A percentile compares a stretch with the other conserved stretches of the same genome.
These are phyloP conservation scores for Cryptosporidium sp. DNA, from an alignment of 169 alveolate species.

Conservation along the genomic window DNA sequence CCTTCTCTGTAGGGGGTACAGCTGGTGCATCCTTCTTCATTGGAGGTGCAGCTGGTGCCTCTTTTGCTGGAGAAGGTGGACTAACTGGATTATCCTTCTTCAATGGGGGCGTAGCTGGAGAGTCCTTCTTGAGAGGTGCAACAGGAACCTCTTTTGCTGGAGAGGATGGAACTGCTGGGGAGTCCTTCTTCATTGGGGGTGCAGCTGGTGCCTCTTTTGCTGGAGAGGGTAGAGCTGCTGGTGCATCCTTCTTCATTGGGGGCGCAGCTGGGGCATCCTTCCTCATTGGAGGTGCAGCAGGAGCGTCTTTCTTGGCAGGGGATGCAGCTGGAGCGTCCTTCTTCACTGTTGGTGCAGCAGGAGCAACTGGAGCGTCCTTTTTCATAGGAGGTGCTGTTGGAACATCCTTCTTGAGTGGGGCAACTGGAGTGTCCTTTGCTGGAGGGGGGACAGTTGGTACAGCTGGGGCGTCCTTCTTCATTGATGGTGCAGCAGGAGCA, in stretches of 20 bases:
- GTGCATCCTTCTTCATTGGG: constrained; percentile 2
- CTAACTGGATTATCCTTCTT: constrained; percentile 8
- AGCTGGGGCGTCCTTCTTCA: background rate
- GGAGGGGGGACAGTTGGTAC: background rate
- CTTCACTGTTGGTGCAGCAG: background rate
- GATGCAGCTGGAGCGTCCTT: background rate
- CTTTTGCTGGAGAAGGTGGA: background rate
- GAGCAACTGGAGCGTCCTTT: background rate
- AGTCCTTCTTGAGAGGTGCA: background rate
- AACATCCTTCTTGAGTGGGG: background rate
- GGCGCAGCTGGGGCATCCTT: constrained; percentile 13
- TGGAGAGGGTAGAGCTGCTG: constrained; percentile 4
- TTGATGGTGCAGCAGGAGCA: background rate
- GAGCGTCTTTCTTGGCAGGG: background rate
- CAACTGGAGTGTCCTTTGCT: constrained; percentile 7
- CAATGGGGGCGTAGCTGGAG: background rate
- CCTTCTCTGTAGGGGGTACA: background rate
- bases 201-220: constrained; percentile 10
- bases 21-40: background rate
- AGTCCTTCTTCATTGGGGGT: background rate
- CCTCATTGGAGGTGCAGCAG: background rate
- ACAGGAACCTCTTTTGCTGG: background rate
- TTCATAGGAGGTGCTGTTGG: background rate
- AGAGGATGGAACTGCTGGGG: background rate
- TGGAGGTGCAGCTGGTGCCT: background rate